Percentiles rank a stretch among this genome's conserved stretches.
These are phyloP conservation scores for Gastrolobium villosum DNA, from an alignment of 306 rosid species.

Conservation along the genomic window DNA sequence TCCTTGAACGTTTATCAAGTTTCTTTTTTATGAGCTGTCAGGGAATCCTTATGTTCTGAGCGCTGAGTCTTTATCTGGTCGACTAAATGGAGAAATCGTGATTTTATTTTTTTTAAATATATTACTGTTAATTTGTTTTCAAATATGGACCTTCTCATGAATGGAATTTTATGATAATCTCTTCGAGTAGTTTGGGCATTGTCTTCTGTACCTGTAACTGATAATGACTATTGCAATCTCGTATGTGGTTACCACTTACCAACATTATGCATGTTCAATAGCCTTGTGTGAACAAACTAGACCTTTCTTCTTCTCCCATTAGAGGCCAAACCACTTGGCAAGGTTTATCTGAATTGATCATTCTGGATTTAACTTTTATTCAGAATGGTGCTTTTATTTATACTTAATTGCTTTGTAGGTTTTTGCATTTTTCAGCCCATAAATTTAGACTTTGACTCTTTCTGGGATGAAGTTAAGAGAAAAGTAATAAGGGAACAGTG, in stretches of 20 bases:
- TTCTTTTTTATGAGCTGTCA: neutral
- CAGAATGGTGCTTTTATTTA: neutral
- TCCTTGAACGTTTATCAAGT: neutral
- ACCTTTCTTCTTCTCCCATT: conserved; percentile 25
- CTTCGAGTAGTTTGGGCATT: conserved; percentile 20
- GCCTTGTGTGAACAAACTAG: conserved; percentile 33
- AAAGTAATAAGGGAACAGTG: neutral
- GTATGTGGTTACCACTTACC: conserved; percentile 33
- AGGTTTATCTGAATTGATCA: neutral
- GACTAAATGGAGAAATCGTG: neutral
- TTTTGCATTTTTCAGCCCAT: neutral
- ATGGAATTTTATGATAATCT: no score
- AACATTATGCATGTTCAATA: conserved; percentile 36
- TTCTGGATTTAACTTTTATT: conserved; percentile 23
- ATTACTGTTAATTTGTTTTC: conserved; percentile 19
- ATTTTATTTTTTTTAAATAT: neutral
- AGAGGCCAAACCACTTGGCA: conserved; percentile 33
- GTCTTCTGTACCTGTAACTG: conserved; percentile 24
- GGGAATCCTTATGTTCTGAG: neutral
- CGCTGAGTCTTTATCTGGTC: neutral
- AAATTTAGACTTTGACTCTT: conserved; percentile 7
- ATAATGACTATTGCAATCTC: conserved; percentile 8
- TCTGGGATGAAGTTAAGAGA: conserved; percentile 5
- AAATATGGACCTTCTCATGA: neutral
- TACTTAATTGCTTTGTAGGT: neutral